Conservation (phyloP, 1,139 yeast genomes). For the Suhomyces anneliseae region DNA sequence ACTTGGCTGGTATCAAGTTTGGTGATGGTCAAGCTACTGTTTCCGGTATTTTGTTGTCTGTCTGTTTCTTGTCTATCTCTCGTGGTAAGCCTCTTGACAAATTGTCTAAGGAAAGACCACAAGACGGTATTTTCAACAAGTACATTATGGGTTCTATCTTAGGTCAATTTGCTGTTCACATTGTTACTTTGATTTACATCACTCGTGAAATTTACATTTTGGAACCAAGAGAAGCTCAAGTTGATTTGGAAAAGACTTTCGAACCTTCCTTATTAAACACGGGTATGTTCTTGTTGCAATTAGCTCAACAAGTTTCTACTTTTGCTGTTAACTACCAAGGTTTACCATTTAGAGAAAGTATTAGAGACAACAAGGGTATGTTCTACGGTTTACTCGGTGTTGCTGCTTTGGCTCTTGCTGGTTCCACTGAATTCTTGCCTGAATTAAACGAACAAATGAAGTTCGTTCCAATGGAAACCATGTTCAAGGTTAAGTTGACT, state of each 20-base stretch:
- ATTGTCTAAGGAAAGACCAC: conserved; percentile 93
- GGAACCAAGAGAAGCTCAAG: conserved; percentile 88
- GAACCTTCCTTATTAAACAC: conserved; percentile 90
- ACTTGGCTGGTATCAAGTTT: conserved; percentile 95
- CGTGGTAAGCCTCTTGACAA: conserved; percentile 90
- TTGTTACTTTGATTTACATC: conserved; percentile 76
- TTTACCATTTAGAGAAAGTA: conserved; percentile 91
- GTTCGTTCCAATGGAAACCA: conserved; percentile 78
- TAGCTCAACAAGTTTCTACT: conserved; percentile 96
- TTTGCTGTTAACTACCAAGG: conserved; percentile 98
- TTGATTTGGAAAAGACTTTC: conserved; percentile 88
- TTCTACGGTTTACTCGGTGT: conserved; percentile 93
- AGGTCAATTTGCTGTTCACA: conserved; percentile 95
- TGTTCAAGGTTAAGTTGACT: conserved; percentile 80
- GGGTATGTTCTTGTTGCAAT: conserved; percentile 89
- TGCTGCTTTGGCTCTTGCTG: conserved; percentile 81
- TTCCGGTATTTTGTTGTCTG: conserved; percentile 85
- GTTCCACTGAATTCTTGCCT: conserved; percentile 93
- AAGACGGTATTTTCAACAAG: conserved; percentile 91
- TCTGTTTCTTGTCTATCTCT: conserved; percentile 93
- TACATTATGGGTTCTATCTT: conserved; percentile 97
- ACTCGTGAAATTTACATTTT: conserved; percentile 78
- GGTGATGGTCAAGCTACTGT: conserved; percentile 97
- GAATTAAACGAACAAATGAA: conserved; percentile 90
- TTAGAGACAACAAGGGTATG: conserved; percentile 92